Conservation (phyloP, 495 filamentous ascomycete genomes). For the Lepraria neglecta region DNA sequence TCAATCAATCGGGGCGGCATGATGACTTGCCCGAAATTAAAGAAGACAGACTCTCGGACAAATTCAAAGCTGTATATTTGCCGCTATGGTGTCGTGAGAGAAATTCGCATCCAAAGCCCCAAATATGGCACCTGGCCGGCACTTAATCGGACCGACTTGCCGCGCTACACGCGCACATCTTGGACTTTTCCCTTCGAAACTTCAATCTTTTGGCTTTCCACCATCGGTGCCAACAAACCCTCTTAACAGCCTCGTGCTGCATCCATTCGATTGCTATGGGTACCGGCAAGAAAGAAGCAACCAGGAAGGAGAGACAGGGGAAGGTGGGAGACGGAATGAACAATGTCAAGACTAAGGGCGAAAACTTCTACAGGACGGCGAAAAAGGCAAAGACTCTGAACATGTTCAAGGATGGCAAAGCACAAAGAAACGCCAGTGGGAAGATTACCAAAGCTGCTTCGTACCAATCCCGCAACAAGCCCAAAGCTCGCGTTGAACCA, state of each 20-base stretch:
- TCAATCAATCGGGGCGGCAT: conserved; percentile 19
- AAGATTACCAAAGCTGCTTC: conserved; percentile 75
- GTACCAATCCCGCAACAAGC: conserved; percentile 71
- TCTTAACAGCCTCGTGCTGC: conserved; percentile 3
- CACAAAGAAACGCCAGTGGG: conserved; percentile 67
- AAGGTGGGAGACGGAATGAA: conserved; percentile 76
- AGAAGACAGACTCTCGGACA: neutral
- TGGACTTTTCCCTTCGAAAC: neutral
- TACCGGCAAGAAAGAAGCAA: conserved; percentile 87
- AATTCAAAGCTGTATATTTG: neutral
- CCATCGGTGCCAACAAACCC: neutral
- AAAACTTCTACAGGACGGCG: conserved; percentile 87
- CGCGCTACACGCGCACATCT: neutral
- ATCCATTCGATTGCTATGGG: conserved; percentile 57
- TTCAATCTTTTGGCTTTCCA: neutral
- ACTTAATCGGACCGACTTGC: no score
- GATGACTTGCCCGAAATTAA: neutral
- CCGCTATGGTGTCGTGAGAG: neutral
- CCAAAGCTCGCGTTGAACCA: conserved; percentile 84
- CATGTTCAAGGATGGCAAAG: conserved; percentile 77
- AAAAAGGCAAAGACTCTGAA: conserved; percentile 84
- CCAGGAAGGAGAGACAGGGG: conserved; percentile 72
- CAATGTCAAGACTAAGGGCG: conserved; percentile 89
- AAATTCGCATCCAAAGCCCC: no score
- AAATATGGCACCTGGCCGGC: no score